Conservation (phyloP, 2,329 filamentous ascomycete species). For the Clonostachys rhizophaga region DNA sequence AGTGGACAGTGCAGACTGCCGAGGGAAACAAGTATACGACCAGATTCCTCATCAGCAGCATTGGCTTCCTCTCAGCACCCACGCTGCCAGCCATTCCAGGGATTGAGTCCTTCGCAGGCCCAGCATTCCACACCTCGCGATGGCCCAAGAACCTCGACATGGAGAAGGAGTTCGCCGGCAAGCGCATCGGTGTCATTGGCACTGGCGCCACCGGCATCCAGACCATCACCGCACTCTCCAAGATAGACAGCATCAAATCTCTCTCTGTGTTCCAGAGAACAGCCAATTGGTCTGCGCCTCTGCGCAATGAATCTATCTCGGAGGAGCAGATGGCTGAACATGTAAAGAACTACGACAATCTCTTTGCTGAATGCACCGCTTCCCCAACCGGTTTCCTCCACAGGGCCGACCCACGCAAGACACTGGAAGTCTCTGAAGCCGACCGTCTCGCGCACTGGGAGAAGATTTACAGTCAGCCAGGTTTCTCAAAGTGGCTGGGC, state of each 20-base stretch:
- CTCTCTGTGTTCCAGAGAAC: neutral
- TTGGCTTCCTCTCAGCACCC: constrained; percentile 32
- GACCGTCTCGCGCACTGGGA: too few species aligned
- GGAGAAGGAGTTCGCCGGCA: constrained; percentile 39
- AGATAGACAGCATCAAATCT: neutral
- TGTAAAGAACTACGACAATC: too few species aligned
- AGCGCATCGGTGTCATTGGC: constrained; percentile 59
- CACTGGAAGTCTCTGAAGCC: too few species aligned
- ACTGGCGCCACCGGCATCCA: constrained; percentile 63
- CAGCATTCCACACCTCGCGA: neutral
- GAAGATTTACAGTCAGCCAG: too few species aligned
- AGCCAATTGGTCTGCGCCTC: too few species aligned
- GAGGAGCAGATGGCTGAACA: too few species aligned
- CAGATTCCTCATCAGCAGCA: constrained; percentile 29
- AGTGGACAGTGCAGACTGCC: constrained; percentile 30
- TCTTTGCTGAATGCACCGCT: too few species aligned
- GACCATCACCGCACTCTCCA: neutral
- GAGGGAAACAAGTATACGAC: constrained; percentile 21
- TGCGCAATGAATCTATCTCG: too few species aligned
- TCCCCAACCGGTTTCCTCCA: too few species aligned
- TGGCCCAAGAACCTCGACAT: neutral
- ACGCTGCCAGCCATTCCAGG: constrained; percentile 26
- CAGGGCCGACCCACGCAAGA: too few species aligned
- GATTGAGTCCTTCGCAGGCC: constrained; percentile 7
- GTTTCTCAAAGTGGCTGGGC: constrained; percentile 21